Percentiles rank a stretch among this genome's conserved stretches.
Evolutionary conservation across 306 rosid species (phyloP).

Genomic region (Vicia sativa): DNA sequence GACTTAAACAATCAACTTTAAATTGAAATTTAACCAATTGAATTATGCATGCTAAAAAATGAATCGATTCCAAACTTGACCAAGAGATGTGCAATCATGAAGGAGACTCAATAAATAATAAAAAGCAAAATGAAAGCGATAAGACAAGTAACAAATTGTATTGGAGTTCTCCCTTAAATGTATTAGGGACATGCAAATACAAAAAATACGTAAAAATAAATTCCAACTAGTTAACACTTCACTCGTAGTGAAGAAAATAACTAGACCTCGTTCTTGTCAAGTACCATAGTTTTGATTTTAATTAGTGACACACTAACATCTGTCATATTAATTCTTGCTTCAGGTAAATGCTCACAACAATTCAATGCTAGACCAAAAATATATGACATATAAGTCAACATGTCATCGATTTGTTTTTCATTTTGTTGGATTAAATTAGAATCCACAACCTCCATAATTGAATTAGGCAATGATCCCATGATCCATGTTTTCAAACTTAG

Average conservation of each 20-base stretch:
- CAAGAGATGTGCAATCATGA: too few species aligned
- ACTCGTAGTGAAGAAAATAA: background rate
- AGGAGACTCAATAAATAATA: too few species aligned
- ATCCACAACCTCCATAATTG: conserved; percentile 20
- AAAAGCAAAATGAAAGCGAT: too few species aligned
- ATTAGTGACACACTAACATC: background rate
- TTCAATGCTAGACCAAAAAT: background rate
- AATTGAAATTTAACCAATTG: too few species aligned
- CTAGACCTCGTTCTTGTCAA: background rate
- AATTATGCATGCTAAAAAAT: too few species aligned
- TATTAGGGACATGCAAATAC: too few species aligned
- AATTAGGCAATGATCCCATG: conserved; percentile 7
- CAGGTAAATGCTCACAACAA: conserved; percentile 22
- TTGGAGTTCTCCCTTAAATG: too few species aligned
- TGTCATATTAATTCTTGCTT: conserved; percentile 6
- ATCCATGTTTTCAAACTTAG: conserved; percentile 11
- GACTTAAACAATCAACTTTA: too few species aligned
- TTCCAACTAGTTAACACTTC: background rate
- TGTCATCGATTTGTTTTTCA: background rate
- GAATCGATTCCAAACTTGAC: too few species aligned
- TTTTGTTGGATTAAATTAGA: conserved; percentile 3
- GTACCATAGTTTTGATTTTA: background rate
- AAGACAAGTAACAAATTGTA: too few species aligned
- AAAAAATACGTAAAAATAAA: too few species aligned
- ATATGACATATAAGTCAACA: background rate